phyloP scores from a whole-genome alignment of 2,329 filamentous ascomycete species.

The Aspergillus pseudotamarii region DNA sequence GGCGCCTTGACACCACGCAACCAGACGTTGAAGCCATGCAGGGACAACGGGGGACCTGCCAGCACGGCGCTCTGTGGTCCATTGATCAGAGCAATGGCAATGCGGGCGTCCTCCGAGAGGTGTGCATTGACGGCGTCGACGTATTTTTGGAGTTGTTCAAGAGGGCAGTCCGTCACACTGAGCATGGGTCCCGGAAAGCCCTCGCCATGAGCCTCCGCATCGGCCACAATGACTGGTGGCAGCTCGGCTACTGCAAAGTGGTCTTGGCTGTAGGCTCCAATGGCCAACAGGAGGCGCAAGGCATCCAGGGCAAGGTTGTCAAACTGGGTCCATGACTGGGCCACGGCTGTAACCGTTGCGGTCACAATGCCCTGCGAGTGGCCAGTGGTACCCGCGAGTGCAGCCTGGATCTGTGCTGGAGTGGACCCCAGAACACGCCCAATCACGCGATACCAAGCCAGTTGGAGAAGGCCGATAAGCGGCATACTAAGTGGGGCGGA shows the following conservation, averaged over 20 bases:
- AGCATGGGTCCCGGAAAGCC: constrained; percentile 97
- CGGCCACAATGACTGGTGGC: constrained; percentile 37
- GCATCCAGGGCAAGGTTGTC: constrained; percentile 76
- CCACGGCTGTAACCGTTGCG: constrained; percentile 85
- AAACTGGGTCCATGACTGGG: constrained; percentile 91
- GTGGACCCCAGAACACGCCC: background rate
- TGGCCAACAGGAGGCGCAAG: constrained; percentile 96
- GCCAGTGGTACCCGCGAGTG: constrained; percentile 72
- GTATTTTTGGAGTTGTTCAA: constrained; percentile 88
- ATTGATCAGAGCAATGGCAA: constrained; percentile 93
- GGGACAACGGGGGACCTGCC: constrained; percentile 90
- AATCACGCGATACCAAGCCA: background rate
- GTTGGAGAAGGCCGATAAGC: constrained; percentile 39
- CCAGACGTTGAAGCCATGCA: constrained; percentile 94
- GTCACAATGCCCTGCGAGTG: constrained; percentile 97
- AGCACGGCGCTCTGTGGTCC: constrained; percentile 97
- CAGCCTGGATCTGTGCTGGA: background rate
- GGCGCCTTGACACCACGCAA: constrained; percentile 95
- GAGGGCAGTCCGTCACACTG: constrained; percentile 89
- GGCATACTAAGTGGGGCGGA: constrained; percentile 42
- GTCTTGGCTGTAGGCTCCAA: constrained; percentile 72
- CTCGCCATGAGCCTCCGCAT: constrained; percentile 92
- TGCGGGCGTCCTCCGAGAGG: constrained; percentile 87
- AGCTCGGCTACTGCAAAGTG: background rate
- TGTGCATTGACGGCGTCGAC: constrained; percentile 97